phyloP scores from a whole-genome alignment of 306 rosid species.

The Cucumis melo region DNA sequence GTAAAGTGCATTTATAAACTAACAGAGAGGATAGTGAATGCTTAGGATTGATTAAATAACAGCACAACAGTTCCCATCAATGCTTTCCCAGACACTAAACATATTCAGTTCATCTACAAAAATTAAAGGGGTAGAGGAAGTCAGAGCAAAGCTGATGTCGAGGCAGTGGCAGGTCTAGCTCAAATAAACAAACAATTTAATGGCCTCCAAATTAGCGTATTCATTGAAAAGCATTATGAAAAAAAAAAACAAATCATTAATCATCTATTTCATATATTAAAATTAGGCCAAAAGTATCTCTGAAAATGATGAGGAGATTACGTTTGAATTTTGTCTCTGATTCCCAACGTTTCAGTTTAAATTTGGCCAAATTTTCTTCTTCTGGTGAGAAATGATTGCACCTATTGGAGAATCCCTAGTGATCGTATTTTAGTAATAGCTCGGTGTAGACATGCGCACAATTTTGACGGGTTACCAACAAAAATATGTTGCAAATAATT shows the following conservation, averaged over 20 bases:
- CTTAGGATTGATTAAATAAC: not conserved
- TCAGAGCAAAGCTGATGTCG: conserved; percentile 23
- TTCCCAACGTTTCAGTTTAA: not conserved
- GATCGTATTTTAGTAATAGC: not conserved
- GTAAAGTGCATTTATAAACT: not conserved
- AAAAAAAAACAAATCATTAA: not conserved
- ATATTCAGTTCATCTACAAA: not conserved
- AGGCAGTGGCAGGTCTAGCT: conserved; percentile 46
- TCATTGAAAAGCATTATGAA: not conserved
- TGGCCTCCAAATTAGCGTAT: conserved; percentile 1
- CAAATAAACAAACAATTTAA: conserved; percentile 14
- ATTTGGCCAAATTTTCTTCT: not conserved
- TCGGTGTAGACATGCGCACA: not conserved
- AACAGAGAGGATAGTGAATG: not conserved
- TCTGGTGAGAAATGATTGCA: not conserved
- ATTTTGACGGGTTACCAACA: not conserved
- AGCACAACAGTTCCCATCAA: not conserved
- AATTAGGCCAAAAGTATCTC: not conserved
- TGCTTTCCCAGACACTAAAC: not conserved
- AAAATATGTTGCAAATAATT: not conserved
- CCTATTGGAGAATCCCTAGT: not conserved
- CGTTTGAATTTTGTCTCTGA: not conserved
- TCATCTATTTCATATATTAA: not conserved
- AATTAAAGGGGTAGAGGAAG: not conserved
- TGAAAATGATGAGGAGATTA: not conserved